These are phyloP conservation scores for Pythium biforme DNA, from an alignment of 352 stramenopile species.

Conservation along the genomic window DNA sequence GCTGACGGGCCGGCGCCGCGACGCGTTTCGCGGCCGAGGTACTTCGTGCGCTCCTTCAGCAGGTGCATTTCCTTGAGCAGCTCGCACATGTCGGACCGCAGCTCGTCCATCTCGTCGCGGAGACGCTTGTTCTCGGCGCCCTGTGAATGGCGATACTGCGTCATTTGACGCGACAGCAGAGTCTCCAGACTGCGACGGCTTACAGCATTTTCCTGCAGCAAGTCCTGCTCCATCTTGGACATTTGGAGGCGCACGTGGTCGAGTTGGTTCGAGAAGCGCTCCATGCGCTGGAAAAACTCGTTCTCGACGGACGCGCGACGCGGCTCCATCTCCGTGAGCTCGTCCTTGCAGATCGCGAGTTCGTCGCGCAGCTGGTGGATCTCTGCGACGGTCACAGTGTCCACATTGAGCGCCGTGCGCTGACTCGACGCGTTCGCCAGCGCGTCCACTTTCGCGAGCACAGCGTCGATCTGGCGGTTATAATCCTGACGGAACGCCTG, in stretches of 20 bases:
- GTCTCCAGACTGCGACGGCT: conserved; percentile 50
- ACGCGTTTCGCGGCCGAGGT: conserved; percentile 50
- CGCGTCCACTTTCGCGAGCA: conserved; percentile 42
- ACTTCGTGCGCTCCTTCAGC: conserved; percentile 69
- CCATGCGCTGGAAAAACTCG: conserved; percentile 34
- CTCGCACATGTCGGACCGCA: conserved; percentile 62
- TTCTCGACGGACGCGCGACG: conserved; percentile 16
- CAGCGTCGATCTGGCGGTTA: conserved; percentile 40
- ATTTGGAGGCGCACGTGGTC: conserved; percentile 49
- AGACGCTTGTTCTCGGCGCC: conserved; percentile 52
- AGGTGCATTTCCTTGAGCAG: conserved; percentile 67
- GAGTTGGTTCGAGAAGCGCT: conserved; percentile 43
- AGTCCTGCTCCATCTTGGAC: conserved; percentile 47
- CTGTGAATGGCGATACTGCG: conserved; percentile 44
- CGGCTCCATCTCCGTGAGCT: conserved; percentile 7
- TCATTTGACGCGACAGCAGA: conserved; percentile 50
- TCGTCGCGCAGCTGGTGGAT: conserved; percentile 21
- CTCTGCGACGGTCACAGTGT: conserved; percentile 12
- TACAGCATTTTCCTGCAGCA: conserved; percentile 47
- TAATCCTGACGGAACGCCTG: conserved; percentile 45
- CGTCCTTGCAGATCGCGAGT: conserved; percentile 20
- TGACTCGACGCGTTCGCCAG: conserved; percentile 27
- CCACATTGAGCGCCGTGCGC: conserved; percentile 11
- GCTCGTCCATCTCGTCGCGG: conserved; percentile 59
- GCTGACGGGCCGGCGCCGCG: conserved; percentile 20